A percentile compares a stretch with the other conserved stretches of the same genome.
Conservation (phyloP, 306 rosid genomes). For the Coriaria nepalensis region DNA sequence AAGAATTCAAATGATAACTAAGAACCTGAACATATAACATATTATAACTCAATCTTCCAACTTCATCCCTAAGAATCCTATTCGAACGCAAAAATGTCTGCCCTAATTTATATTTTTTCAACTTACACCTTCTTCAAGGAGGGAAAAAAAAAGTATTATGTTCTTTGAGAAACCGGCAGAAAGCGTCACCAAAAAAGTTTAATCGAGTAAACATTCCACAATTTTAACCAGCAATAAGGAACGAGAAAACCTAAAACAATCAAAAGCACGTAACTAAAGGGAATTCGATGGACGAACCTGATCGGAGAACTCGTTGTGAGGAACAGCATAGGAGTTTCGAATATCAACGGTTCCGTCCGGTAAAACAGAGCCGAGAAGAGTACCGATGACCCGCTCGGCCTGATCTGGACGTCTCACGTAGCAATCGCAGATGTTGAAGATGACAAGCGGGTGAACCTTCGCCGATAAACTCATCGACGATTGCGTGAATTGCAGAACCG, state of each 20-base stretch:
- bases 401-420: slow-evolving; percentile 83
- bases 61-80: no score
- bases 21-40: no score
- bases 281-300: slow-evolving; percentile 31
- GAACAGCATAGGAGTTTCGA: slow-evolving; percentile 88
- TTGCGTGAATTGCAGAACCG: slow-evolving; percentile 54
- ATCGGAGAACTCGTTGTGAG: slow-evolving; percentile 69
- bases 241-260: neutral
- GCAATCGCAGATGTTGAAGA: slow-evolving; percentile 85
- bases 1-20: neutral
- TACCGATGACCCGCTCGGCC: slow-evolving; percentile 86
- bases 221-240: neutral
- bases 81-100: no score
- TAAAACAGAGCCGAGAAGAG: slow-evolving; percentile 68
- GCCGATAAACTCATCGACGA: slow-evolving; percentile 49
- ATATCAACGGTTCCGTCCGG: slow-evolving; percentile 79
- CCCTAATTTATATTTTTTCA: no score
- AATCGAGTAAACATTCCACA: no score
- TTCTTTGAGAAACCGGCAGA: neutral
- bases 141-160: no score
- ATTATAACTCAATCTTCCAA: no score
- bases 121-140: no score
- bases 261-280: neutral
- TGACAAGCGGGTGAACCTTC: slow-evolving; percentile 69
- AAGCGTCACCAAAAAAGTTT: no score